Base-by-base conservation (phyloP, 768 basidiomycete species). In the Mycena maculata region DNA sequence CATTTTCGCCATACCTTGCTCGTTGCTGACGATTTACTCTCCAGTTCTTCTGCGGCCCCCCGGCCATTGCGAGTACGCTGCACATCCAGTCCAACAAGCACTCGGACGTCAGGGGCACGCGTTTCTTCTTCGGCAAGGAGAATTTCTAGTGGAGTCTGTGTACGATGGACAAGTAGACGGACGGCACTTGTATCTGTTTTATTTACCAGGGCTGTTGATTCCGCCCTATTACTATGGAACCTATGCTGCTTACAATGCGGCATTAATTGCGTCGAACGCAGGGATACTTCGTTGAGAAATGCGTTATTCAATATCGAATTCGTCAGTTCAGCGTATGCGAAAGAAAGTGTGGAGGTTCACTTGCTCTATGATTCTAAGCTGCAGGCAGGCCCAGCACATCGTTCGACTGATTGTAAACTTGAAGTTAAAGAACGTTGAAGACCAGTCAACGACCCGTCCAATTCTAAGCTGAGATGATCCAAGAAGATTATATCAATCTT, bases 81-180 rank as follows among this genome's bases (percentile, higher is more conserved):
- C 90, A 91, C 71, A 73, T 80, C 61, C 84, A 85, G 85, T 83
- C 78, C 69, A 91, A 90, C 82, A 90, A 88, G 78, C 87, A 88
- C 74, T 89, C 89, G 25, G 82, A 80, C 52, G 84, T 87, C 3
- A 78, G 80, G 36, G 83, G 82, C 20, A 88, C 88, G 11, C 79
- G 85, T 62, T 91, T 92, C 84, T 86, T 87, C 80, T 91, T 86
- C 63, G 88, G 89, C 44, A 91, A 91, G 75, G 68, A 70, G 65
- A 70, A 70, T 30, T 70, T 70, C 69, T 70, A 54, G 52, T n/a
- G n/a, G n/a, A n/a, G n/a, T 56, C 54, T 36, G 33, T 36, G 33
- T 6, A 49, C 9, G n/a, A 27, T 44, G 33, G 50, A 8, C n/a
- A 54, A 60, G 50, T 60, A 60, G 58, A 66, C 52, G 58, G 54